phyloP scores from a whole-genome alignment of 2,329 filamentous ascomycete species.

The Trichoderma brevicompactum region DNA sequence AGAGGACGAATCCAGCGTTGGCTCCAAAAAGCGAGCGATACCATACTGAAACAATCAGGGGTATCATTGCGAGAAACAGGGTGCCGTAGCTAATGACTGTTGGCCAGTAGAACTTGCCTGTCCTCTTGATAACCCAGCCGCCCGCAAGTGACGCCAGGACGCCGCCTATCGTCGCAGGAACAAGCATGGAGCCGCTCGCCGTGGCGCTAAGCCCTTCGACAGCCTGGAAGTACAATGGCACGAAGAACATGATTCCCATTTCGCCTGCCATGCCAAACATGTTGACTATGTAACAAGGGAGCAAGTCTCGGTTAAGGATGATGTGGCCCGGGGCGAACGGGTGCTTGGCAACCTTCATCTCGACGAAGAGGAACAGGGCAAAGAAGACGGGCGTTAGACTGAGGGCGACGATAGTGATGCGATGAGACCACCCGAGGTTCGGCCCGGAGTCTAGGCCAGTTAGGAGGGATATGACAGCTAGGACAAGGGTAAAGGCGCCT shows the following conservation, averaged over 20 bases:
- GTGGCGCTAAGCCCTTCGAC: constrained; percentile 68
- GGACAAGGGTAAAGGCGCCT: constrained; percentile 68
- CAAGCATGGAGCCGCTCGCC: constrained; percentile 64
- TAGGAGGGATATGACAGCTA: constrained; percentile 68
- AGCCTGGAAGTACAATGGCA: constrained; percentile 80
- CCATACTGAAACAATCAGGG: constrained; percentile 21
- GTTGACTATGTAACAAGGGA: constrained; percentile 71
- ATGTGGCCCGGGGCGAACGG: constrained; percentile 77
- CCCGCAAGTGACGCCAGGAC: constrained; percentile 67
- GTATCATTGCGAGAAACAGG: constrained; percentile 57
- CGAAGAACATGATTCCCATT: constrained; percentile 66
- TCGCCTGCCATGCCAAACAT: constrained; percentile 69
- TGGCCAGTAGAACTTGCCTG: constrained; percentile 72
- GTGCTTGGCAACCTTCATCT: constrained; percentile 67
- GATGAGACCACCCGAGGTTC: constrained; percentile 69
- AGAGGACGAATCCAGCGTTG: constrained; percentile 59
- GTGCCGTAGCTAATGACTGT: constrained; percentile 61
- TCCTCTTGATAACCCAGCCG: constrained; percentile 70
- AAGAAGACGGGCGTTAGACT: constrained; percentile 63
- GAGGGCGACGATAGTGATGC: constrained; percentile 62
- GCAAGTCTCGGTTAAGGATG: constrained; percentile 68
- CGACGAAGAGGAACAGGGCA: constrained; percentile 68
- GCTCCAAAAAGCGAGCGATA: constrained; percentile 10
- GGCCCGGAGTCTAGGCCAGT: constrained; percentile 74
- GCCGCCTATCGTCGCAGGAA: constrained; percentile 66